phyloP scores from a whole-genome alignment of 2,329 filamentous ascomycete genomes.

The Aspergillus neotritici region DNA sequence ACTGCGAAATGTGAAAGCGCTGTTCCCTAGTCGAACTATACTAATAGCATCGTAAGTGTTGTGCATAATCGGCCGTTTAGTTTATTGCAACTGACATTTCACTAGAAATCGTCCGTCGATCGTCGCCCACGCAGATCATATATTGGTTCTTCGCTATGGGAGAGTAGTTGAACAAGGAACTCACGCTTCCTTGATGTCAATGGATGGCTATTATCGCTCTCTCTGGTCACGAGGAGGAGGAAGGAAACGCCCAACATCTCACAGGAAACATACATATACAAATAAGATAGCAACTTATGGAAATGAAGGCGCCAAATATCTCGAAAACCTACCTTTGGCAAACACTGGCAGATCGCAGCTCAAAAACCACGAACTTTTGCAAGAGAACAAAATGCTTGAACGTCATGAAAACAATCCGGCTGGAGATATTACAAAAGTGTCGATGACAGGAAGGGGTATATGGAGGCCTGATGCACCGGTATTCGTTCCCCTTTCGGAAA shows the following conservation, averaged over 20 bases:
- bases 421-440: not conserved
- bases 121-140: constrained; percentile 62
- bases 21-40: constrained; percentile 48
- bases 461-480: constrained; percentile 39
- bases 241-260: not conserved
- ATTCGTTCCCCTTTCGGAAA: constrained; percentile 29
- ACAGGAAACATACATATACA: not conserved
- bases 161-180: constrained; percentile 59
- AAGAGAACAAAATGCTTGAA: no score
- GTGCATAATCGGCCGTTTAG: no score
- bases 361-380: no score
- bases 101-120: constrained; percentile 20
- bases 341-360: no score
- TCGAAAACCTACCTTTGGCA: no score
- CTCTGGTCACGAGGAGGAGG: constrained; percentile 59
- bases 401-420: not conserved
- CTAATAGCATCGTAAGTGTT: constrained; percentile 45
- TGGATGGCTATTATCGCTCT: constrained; percentile 58
- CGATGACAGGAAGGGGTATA: constrained; percentile 8
- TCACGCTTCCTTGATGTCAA: constrained; percentile 54
- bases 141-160: constrained; percentile 60
- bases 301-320: no score
- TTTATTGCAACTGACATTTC: no score
- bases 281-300: no score
- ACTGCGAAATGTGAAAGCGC: constrained; percentile 42